phyloP scores from a whole-genome alignment of 2,329 filamentous ascomycete species.

The Cladobotryum protrusum region DNA sequence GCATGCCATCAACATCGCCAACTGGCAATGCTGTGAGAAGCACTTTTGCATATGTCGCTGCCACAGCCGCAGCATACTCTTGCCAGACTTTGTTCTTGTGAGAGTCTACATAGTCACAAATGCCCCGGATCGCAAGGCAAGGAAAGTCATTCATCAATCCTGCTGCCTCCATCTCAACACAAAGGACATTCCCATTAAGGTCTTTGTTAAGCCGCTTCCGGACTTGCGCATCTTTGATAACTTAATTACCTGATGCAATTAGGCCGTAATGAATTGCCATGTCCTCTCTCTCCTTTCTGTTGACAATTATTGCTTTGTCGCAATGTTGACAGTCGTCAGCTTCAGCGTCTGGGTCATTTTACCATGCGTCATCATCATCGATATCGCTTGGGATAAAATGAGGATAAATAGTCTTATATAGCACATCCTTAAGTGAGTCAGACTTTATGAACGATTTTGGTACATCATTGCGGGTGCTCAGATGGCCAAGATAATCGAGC shows the following conservation, averaged over 20 bases:
- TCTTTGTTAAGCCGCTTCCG: constrained; percentile 23
- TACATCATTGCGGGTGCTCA: too few species aligned
- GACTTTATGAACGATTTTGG: too few species aligned
- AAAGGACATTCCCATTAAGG: constrained; percentile 11
- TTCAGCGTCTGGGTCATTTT: too few species aligned
- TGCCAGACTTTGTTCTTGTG: constrained; percentile 34
- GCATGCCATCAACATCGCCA: too few species aligned
- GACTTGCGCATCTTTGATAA: constrained; percentile 27
- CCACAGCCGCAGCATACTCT: constrained; percentile 26
- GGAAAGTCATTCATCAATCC: constrained; percentile 19
- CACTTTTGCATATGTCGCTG: constrained; percentile 25
- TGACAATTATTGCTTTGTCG: too few species aligned
- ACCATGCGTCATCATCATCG: too few species aligned
- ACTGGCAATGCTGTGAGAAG: neutral
- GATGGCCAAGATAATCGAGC: too few species aligned
- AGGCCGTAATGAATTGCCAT: neutral
- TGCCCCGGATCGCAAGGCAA: constrained; percentile 31
- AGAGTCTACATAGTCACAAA: constrained; percentile 34
- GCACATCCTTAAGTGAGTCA: too few species aligned
- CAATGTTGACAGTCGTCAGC: too few species aligned
- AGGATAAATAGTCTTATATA: too few species aligned
- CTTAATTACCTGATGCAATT: constrained; percentile 24
- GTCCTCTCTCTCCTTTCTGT: too few species aligned
- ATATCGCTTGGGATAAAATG: too few species aligned
- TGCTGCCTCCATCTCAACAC: constrained; percentile 18